Conservation (phyloP, 2,329 filamentous ascomycete species). For the Gyromitra esculenta region DNA sequence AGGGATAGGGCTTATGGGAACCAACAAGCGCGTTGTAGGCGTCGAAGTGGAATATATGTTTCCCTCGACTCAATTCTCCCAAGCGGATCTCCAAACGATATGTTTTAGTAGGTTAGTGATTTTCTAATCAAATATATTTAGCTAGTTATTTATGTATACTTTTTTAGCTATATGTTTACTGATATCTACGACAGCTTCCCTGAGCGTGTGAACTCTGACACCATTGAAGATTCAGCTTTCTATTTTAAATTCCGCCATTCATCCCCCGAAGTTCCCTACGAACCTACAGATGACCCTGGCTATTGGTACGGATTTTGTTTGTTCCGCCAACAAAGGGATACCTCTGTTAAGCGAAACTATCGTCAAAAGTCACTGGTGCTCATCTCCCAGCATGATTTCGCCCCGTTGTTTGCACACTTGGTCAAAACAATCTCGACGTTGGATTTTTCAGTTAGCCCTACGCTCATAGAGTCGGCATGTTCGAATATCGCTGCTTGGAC, state of each 20-base stretch:
- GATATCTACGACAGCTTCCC: slow-evolving; percentile 55
- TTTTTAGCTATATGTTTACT: slow-evolving; percentile 30
- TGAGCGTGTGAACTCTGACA: slow-evolving; percentile 57
- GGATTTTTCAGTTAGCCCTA: slow-evolving; percentile 57
- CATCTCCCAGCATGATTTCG: slow-evolving; percentile 58
- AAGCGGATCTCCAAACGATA: slow-evolving; percentile 58
- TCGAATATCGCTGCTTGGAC: slow-evolving; percentile 58
- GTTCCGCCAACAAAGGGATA: slow-evolving; percentile 58
- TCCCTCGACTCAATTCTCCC: slow-evolving; percentile 57
- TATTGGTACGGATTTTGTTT: slow-evolving; percentile 58
- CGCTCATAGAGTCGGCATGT: slow-evolving; percentile 57
- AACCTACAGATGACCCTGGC: slow-evolving; percentile 56
- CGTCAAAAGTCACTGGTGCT: slow-evolving; percentile 58
- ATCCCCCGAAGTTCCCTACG: slow-evolving; percentile 55
- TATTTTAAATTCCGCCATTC: slow-evolving; percentile 58
- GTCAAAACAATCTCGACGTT: slow-evolving; percentile 57
- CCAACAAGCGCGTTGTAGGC: slow-evolving; percentile 43
- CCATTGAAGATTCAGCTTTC: slow-evolving; percentile 56
- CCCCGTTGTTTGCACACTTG: slow-evolving; percentile 56
- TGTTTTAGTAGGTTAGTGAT: slow-evolving; percentile 57
- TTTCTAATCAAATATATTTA: slow-evolving; percentile 15
- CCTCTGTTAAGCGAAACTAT: slow-evolving; percentile 57
- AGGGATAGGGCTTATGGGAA: slow-evolving; percentile 23
- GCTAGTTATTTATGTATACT: slow-evolving; percentile 4
- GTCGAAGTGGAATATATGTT: slow-evolving; percentile 58